Conservation (phyloP, 1,284 basidiomycete species). For the Apiotrichum siamense region DNA sequence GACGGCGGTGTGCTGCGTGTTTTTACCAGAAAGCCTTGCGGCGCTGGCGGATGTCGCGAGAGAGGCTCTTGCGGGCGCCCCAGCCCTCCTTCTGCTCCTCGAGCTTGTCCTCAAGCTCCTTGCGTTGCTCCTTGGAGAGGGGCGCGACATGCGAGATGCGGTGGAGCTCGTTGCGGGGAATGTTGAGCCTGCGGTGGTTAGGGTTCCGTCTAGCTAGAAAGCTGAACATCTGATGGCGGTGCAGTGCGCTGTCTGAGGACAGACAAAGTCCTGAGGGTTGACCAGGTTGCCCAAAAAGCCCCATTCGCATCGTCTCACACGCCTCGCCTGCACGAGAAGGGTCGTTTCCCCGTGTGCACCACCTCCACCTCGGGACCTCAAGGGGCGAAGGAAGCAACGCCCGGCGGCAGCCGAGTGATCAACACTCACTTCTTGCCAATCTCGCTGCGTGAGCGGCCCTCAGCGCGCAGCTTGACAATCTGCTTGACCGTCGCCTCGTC, state of each 20-base stretch:
- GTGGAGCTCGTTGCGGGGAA: slow-evolving; percentile 22
- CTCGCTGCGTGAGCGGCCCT: slow-evolving; percentile 26
- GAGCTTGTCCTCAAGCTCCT: slow-evolving; percentile 12
- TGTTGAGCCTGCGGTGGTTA: slow-evolving; percentile 21
- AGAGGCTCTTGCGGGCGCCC: slow-evolving; percentile 34
- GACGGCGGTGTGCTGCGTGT: no score
- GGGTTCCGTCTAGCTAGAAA: no score
- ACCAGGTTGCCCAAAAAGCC: no score
- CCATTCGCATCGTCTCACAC: no score
- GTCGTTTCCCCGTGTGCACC: no score
- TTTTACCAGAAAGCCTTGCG: slow-evolving; percentile 43
- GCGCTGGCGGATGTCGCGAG: slow-evolving; percentile 32
- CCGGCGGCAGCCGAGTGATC: no score
- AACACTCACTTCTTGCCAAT: slow-evolving; percentile 36
- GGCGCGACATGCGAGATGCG: slow-evolving; percentile 36
- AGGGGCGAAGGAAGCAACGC: no score
- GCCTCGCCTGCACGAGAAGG: no score
- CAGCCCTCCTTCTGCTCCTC: slow-evolving; percentile 27
- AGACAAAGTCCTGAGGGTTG: no score
- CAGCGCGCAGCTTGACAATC: slow-evolving; percentile 23
- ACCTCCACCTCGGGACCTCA: no score
- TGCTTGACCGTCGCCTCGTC: slow-evolving; percentile 7
- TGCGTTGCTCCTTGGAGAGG: slow-evolving; percentile 19
- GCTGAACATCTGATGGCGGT: no score
- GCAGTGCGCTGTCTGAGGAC: no score